Conservation (phyloP, 345 rosid genomes). For the Salix dunnii region DNA sequence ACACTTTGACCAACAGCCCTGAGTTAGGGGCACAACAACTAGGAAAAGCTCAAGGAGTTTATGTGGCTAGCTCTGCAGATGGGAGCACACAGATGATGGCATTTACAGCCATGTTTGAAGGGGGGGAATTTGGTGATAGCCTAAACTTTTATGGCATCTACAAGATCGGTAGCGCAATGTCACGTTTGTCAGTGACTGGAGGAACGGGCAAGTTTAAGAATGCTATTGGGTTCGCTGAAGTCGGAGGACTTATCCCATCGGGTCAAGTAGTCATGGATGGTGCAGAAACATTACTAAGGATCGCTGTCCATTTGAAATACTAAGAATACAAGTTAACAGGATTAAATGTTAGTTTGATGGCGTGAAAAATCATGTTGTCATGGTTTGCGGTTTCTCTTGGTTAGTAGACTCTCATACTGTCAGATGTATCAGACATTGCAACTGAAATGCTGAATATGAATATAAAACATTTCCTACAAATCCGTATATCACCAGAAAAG, state of each 20-base stretch:
- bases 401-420: slow-evolving; percentile 2
- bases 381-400: slow-evolving; percentile 3
- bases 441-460: neutral
- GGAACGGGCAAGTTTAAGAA: slow-evolving; percentile 86
- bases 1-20: slow-evolving; percentile 68
- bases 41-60: slow-evolving; percentile 91
- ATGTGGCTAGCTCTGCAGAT: slow-evolving; percentile 78
- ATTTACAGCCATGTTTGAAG: slow-evolving; percentile 88
- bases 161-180: slow-evolving; percentile 63
- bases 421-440: neutral
- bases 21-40: slow-evolving; percentile 69
- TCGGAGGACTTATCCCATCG: slow-evolving; percentile 61
- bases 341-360: slow-evolving; percentile 1
- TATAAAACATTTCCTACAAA: neutral
- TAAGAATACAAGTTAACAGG: slow-evolving; percentile 1
- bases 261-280: slow-evolving; percentile 72
- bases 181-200: slow-evolving; percentile 76
- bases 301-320: slow-evolving; percentile 58
- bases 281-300: slow-evolving; percentile 64
- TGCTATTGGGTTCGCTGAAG: slow-evolving; percentile 61
- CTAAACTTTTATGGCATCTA: slow-evolving; percentile 84
- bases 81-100: slow-evolving; percentile 94
- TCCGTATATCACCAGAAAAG: neutral
- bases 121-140: slow-evolving; percentile 83
- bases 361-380: slow-evolving; percentile 11